phyloP scores from a whole-genome alignment of 352 stramenopile species.

The Phytopythium montanum region DNA sequence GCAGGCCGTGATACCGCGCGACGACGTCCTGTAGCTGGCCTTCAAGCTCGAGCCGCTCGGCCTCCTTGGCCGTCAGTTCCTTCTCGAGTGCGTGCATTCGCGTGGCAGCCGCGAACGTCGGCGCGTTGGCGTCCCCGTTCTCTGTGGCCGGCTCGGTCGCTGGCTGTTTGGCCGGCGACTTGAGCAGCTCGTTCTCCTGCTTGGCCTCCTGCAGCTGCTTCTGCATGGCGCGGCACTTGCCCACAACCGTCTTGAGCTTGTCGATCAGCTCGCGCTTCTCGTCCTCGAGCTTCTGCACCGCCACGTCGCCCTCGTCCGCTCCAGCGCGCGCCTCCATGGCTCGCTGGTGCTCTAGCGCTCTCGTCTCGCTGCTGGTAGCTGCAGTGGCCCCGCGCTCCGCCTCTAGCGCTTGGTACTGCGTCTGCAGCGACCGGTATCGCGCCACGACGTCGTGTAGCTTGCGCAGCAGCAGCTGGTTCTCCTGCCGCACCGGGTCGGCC shows the following conservation, averaged over 20 bases:
- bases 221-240: constrained; percentile 62
- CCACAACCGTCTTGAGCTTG: constrained; percentile 74
- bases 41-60: constrained; percentile 43
- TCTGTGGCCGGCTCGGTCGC: constrained; percentile 1
- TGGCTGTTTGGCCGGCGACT: constrained; percentile 25
- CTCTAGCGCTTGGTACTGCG: constrained; percentile 39
- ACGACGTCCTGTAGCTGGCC: constrained; percentile 53
- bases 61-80: constrained; percentile 34
- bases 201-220: constrained; percentile 65
- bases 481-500: constrained; percentile 40
- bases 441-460: constrained; percentile 55
- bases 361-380: not conserved
- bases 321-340: not conserved
- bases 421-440: constrained; percentile 47
- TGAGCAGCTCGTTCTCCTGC: constrained; percentile 48
- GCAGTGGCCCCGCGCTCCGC: constrained; percentile 19
- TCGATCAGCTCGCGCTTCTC: constrained; percentile 75
- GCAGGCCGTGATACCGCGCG: constrained; percentile 37
- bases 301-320: constrained; percentile 9
- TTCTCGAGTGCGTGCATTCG: constrained; percentile 28
- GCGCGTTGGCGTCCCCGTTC: not conserved
- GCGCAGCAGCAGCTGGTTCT: constrained; percentile 52
- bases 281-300: constrained; percentile 45
- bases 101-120: constrained; percentile 16
- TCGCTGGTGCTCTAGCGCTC: not conserved